Evolutionary conservation across 352 stramenopile genomes (phyloP).

Genomic region (Pseudoperonospora humuli): DNA sequence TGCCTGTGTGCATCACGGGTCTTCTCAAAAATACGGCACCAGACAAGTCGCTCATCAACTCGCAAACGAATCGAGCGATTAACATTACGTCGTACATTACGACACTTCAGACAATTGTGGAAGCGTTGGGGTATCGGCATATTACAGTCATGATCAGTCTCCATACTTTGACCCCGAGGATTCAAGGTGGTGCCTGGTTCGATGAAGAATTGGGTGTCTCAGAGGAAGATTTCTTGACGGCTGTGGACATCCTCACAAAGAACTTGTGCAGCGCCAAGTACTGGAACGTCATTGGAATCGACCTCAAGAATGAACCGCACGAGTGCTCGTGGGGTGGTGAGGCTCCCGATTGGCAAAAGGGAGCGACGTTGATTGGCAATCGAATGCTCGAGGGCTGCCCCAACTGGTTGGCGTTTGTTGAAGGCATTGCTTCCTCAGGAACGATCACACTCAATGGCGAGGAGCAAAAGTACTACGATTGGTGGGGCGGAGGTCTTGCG

Average conservation of each 20-base stretch:
- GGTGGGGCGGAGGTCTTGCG: conserved; percentile 55
- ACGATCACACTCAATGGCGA: conserved; percentile 31
- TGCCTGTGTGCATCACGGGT: conserved; percentile 49
- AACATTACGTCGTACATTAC: conserved; percentile 64
- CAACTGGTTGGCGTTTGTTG: conserved; percentile 62
- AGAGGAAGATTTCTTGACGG: conserved; percentile 46
- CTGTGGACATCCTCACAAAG: conserved; percentile 48
- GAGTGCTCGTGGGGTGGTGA: conserved; percentile 40
- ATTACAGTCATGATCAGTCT: conserved; percentile 67
- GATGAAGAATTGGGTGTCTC: conserved; percentile 35
- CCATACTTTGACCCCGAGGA: conserved; percentile 43
- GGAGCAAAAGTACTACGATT: conserved; percentile 49
- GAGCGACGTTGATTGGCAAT: conserved; percentile 50
- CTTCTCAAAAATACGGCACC: conserved; percentile 38
- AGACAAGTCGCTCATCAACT: conserved; percentile 46
- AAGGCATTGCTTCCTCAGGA: conserved; percentile 48
- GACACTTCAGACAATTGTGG: conserved; percentile 45
- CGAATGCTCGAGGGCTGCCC: conserved; percentile 54
- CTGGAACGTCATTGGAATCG: conserved; percentile 67
- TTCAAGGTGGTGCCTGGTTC: conserved; percentile 51
- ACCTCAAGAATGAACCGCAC: conserved; percentile 69
- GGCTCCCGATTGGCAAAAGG: conserved; percentile 44
- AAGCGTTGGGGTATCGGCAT: conserved; percentile 50
- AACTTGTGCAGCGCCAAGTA: conserved; percentile 45
- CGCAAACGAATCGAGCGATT: conserved; percentile 60